A percentile compares a stretch with the other conserved stretches of the same genome.
Conservation (phyloP, 768 basidiomycete species). For the Pleurotus platypus region DNA sequence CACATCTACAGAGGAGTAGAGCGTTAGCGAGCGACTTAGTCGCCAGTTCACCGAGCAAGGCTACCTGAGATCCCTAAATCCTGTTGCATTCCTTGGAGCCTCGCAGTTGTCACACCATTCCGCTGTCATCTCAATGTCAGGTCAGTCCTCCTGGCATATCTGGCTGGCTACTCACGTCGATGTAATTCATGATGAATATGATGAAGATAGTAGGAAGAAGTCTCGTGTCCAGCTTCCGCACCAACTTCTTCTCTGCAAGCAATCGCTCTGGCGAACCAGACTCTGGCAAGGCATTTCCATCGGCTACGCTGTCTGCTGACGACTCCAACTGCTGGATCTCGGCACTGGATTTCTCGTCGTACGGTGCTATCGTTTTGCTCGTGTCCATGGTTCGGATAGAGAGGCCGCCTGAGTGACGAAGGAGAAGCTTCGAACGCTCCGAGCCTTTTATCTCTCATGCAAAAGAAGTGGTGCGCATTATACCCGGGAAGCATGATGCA, state of each 20-base stretch:
- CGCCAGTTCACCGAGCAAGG: background rate
- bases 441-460: conserved; percentile 4
- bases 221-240: conserved; percentile 53
- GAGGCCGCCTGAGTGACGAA: background rate
- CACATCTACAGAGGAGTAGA: conserved; percentile 16
- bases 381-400: background rate
- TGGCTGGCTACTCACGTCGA: conserved; percentile 42
- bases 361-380: background rate
- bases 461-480: background rate
- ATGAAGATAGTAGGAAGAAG: conserved; percentile 55
- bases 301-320: conserved; percentile 2
- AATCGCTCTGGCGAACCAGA: conserved; percentile 26
- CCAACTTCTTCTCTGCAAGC: conserved; percentile 38
- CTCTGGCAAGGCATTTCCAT: conserved; percentile 12
- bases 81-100: conserved; percentile 46
- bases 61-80: conserved; percentile 44
- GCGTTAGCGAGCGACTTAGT: too few species aligned
- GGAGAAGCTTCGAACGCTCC: background rate
- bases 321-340: conserved; percentile 14
- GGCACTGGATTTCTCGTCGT: conserved; percentile 14
- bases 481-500: background rate
- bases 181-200: conserved; percentile 66
- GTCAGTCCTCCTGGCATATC: background rate
- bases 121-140: conserved; percentile 25
- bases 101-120: conserved; percentile 46